A percentile compares a stretch with the other conserved stretches of the same genome.
Evolutionary conservation across 2,329 filamentous ascomycete species (phyloP).

Genomic region (Pseudopyricularia javanii): DNA sequence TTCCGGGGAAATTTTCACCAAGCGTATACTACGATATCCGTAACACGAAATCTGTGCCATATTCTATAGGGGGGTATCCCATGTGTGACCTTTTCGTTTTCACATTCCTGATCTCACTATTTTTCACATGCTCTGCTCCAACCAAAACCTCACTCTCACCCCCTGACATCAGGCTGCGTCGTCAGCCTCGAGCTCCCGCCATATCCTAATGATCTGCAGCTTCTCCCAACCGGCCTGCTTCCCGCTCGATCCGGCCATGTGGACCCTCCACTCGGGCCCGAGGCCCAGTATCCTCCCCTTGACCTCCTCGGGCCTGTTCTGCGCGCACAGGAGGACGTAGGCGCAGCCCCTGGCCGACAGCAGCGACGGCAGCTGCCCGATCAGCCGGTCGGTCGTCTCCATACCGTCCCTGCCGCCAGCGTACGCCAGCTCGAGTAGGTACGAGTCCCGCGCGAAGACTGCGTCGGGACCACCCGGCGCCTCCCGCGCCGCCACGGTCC

Average conservation of each 20-base stretch:
- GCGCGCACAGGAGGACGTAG: constrained; percentile 80
- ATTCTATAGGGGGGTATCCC: too few relatives aligned
- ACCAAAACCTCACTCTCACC: not conserved
- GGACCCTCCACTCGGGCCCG: constrained; percentile 50
- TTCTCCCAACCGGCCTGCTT: constrained; percentile 91
- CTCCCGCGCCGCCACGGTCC: constrained; percentile 12
- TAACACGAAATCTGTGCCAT: too few relatives aligned
- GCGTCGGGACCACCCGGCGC: constrained; percentile 8
- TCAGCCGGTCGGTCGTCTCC: constrained; percentile 76
- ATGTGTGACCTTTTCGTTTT: not conserved
- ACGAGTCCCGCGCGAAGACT: constrained; percentile 66
- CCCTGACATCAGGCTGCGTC: not conserved
- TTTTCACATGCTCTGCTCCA: not conserved
- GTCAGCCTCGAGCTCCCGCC: constrained; percentile 34
- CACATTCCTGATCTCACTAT: not conserved
- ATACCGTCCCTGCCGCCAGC: constrained; percentile 85
- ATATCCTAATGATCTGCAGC: constrained; percentile 78
- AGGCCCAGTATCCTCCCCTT: constrained; percentile 15
- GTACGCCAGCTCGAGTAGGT: constrained; percentile 74
- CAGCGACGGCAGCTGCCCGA: constrained; percentile 54
- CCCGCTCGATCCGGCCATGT: constrained; percentile 72
- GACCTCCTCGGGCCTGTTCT: constrained; percentile 61
- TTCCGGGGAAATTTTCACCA: not conserved
- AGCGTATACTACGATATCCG: too few relatives aligned
- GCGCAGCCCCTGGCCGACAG: constrained; percentile 62